Evolutionary conservation across 192 early-diverging fungal species (phyloP).

Genomic region (Coemansia sp.): DNA sequence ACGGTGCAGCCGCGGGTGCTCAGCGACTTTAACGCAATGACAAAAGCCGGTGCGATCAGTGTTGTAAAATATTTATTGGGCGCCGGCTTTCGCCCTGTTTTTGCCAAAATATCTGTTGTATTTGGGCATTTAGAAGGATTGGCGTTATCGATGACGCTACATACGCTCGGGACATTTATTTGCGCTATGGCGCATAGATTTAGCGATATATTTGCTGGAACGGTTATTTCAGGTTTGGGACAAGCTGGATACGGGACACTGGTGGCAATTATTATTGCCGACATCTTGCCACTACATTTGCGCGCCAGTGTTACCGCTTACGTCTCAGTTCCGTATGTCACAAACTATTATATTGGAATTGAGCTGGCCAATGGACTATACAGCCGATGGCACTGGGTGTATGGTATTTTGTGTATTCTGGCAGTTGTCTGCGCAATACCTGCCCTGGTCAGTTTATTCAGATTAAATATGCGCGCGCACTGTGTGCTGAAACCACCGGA

Average conservation of each 20-base stretch:
- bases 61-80: conserved; percentile 37
- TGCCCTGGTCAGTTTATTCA: conserved; percentile 22
- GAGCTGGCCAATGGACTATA: conserved; percentile 32
- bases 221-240: conserved; percentile 41
- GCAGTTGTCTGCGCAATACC: conserved; percentile 40
- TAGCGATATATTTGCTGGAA: conserved; percentile 38
- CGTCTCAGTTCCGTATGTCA: conserved; percentile 38
- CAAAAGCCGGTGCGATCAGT: conserved; percentile 28
- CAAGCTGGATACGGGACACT: conserved; percentile 44
- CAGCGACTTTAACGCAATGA: conserved; percentile 49
- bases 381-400: conserved; percentile 47
- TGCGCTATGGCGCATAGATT: conserved; percentile 36
- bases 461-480: not conserved
- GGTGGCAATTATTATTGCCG: conserved; percentile 43
- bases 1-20: conserved; percentile 40
- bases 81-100: conserved; percentile 33
- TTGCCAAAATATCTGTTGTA: conserved; percentile 36
- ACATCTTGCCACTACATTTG: conserved; percentile 43
- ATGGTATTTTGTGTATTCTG: conserved; percentile 36
- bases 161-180: conserved; percentile 34
- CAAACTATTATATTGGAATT: conserved; percentile 49
- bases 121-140: conserved; percentile 40
- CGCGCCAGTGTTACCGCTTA: conserved; percentile 35
- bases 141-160: conserved; percentile 22
- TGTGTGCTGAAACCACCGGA: not conserved